A percentile compares a stretch with the other conserved stretches of the same genome.
Conservation (phyloP, 768 basidiomycete genomes). For the Ramaria rubella region DNA sequence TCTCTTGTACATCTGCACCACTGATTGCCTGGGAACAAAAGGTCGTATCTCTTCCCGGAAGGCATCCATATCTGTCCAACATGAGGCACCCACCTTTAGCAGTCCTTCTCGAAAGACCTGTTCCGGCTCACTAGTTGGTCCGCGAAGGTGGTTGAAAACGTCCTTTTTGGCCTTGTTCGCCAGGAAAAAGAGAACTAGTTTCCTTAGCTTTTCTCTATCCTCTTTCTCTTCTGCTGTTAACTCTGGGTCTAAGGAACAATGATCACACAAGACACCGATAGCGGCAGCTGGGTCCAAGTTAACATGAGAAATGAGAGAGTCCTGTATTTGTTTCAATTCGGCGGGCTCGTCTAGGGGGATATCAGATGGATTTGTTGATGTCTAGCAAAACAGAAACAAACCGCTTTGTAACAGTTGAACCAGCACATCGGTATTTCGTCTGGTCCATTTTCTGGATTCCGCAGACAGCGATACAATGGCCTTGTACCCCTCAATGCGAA, state of each 20-base stretch:
- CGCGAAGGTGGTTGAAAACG: slow-evolving; percentile 38
- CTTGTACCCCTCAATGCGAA: slow-evolving; percentile 61
- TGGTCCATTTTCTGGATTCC: slow-evolving; percentile 51
- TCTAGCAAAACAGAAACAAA: slow-evolving; percentile 28
- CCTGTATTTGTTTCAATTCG: slow-evolving; percentile 56
- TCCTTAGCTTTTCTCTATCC: slow-evolving; percentile 50
- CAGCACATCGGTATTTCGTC: slow-evolving; percentile 67
- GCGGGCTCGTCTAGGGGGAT: slow-evolving; percentile 49
- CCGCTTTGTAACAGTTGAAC: slow-evolving; percentile 72
- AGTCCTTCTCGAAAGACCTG: slow-evolving; percentile 41
- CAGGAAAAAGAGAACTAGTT: slow-evolving; percentile 55
- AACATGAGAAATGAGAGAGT: slow-evolving; percentile 54
- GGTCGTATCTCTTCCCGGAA: slow-evolving; percentile 1
- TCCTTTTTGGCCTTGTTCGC: slow-evolving; percentile 38
- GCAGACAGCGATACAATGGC: slow-evolving; percentile 48
- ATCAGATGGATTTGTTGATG: background rate
- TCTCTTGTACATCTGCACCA: slow-evolving; percentile 32
- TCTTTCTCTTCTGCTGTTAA: slow-evolving; percentile 45
- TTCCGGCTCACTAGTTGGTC: slow-evolving; percentile 40
- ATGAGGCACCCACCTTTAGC: slow-evolving; percentile 35
- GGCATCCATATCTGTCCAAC: background rate
- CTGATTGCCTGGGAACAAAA: slow-evolving; percentile 39
- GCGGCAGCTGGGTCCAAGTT: slow-evolving; percentile 56
- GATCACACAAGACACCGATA: slow-evolving; percentile 63
- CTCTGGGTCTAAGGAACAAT: slow-evolving; percentile 23